Evolutionary conservation across 306 rosid species (phyloP), one percentile per base, ranked within the genome.

Genomic region (Fagus crenata): DNA sequence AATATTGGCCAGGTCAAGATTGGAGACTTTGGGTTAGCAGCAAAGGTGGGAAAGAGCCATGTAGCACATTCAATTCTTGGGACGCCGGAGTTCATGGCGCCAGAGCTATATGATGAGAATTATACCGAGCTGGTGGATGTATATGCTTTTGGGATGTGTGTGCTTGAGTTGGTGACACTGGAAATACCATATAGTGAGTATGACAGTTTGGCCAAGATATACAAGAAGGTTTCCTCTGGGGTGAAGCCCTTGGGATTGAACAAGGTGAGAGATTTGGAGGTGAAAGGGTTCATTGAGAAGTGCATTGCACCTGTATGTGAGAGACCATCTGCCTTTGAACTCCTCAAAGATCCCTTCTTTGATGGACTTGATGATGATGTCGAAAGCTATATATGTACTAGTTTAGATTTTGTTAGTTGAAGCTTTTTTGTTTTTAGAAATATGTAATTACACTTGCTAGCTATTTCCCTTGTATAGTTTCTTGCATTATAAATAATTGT

Each of bases 131-230:
- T 22, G 28, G 28, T 22, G 28, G 28, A 22, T 22, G 28, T 22
- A 22, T 22, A 22, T 22, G 28, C 28, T 22, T 22, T 22, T 22
- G 28, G 28, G 28, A 22, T 22, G 28, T 22, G 28, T 22, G 28
- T 22, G 28, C 28, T 22, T 22, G 28, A 22, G 28, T 22, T 22
- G 28, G 28, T 22, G 28, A 22, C 28, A 22, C 28, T 22, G 28
- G 28, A 22, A 22, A 22, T 67, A n/a, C 82, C 85, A 1, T 82
- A 73, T 2, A 68, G 75, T 18, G 79, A 82, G 43, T 82, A 79
- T 60, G 28, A 33, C 6, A 12, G 31, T 31, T 3, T 53, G 15
- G 80, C 69, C 1, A 35, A 77, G 35, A 77, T 82, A 12, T 78
- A 73, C 42, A 74, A 68, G 72, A 75, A 67, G 69, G 78, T 79